These are phyloP conservation scores for Sanghuangporus sanghuang DNA, from an alignment of 1,284 basidiomycete genomes.

Conservation along the genomic window DNA sequence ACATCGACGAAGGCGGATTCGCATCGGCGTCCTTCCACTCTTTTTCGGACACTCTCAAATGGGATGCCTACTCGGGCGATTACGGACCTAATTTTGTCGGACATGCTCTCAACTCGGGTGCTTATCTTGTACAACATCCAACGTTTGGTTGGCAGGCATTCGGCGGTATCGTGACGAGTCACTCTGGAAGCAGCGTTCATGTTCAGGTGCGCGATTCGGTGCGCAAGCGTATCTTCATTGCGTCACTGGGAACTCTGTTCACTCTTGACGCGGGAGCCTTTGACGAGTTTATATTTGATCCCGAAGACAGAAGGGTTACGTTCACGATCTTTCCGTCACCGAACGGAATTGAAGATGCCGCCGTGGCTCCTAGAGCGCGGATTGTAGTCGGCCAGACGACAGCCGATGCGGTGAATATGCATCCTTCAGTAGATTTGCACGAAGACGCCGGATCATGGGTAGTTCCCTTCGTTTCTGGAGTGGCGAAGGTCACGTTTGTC, in stretches of 20 bases:
- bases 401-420: constrained; percentile 36
- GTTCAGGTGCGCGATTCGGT: constrained; percentile 45
- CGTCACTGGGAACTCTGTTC: constrained; percentile 43
- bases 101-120: constrained; percentile 48
- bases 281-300: constrained; percentile 38
- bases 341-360: constrained; percentile 36
- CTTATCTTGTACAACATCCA: constrained; percentile 49
- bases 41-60: constrained; percentile 50
- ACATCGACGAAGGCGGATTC: constrained; percentile 53
- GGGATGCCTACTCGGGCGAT: constrained; percentile 57
- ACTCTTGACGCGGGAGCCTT: constrained; percentile 55
- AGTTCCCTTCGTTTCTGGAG: constrained; percentile 34
- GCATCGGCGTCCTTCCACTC: constrained; percentile 56
- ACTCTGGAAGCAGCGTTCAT: constrained; percentile 33
- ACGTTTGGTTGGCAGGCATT: constrained; percentile 61
- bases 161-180: constrained; percentile 43
- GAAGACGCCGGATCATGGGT: constrained; percentile 46
- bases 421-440: constrained; percentile 33
- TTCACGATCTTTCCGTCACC: constrained; percentile 37
- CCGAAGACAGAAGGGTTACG: constrained; percentile 33
- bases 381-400: constrained; percentile 40
- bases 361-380: constrained; percentile 41
- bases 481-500: constrained; percentile 24
- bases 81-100: constrained; percentile 59
- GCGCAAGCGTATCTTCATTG: constrained; percentile 47